Base-by-base conservation (phyloP, 768 basidiomycete genomes). In the Naematelia encephala region DNA sequence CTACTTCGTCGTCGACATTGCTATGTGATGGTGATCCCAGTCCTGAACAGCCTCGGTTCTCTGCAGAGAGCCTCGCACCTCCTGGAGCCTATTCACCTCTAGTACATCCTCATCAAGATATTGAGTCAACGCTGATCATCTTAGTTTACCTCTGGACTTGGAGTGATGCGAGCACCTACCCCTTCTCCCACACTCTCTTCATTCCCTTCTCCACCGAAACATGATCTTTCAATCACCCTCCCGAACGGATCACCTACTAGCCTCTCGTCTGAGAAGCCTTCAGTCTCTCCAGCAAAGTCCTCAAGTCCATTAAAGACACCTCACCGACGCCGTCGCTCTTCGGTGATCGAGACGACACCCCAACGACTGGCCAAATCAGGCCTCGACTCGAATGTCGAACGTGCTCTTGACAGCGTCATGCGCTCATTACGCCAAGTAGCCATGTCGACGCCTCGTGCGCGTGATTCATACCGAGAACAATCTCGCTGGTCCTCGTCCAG, bases 401-500 rank as follows among this genome's bases (percentile, higher is more conserved):
- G 57, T 46, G 66, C 68, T 13, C 52, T 73, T 2, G 64, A 67
- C 12, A 54, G 54, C 39, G 68, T 73, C 29, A 73, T 73, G 66
- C 43, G 63, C 22, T 56, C 57, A 16, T 52, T 73, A 10, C 61
- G 59, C 47, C 29, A 54, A 16, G 30, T 63, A 4, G 59, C 63
- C 0, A 57, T 64, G 30, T 59, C 54, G 22, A 63, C 69, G 11
- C 55, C 63, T 14, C 25, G 54, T 27, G 27, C 19, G 28, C 26
- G 59, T 14, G 16, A 46, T 28, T 27, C 21, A 14, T 27, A 22
- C 47, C 14, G 4, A 46, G 57, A 67, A 43, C 47, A 62, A 51
- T 65, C 63, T 12, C 56, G 70, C 16, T 72, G 70, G 70, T 72
- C 70, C 5, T 63, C 61, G 25, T 69, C 68, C 11, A 61, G 63